Evolutionary conservation across 176 grass and related monocot genomes (phyloP).

Genomic region (Phoenix roebelenii): DNA sequence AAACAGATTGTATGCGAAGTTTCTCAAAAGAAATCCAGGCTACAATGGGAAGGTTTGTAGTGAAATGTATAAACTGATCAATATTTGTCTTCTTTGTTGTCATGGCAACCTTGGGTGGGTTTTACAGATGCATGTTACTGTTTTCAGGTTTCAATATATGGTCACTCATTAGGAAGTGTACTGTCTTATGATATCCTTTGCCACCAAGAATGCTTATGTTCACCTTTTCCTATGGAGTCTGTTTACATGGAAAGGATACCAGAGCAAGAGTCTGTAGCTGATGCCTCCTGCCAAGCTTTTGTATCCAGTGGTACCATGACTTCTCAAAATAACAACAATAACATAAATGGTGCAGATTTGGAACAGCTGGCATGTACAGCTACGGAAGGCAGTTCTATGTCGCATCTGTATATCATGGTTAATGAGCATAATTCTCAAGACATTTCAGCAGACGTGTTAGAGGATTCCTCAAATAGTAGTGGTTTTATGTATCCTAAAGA

Average conservation of each 20-base stretch:
- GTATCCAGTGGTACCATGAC: slow-evolving; percentile 13
- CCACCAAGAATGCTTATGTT: slow-evolving; percentile 64
- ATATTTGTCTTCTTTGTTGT: neutral
- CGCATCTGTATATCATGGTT: slow-evolving; percentile 20
- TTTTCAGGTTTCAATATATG: slow-evolving; percentile 77
- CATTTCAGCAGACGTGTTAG: slow-evolving; percentile 4
- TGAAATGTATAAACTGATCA: neutral
- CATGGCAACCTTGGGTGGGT: neutral
- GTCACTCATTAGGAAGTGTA: slow-evolving; percentile 94
- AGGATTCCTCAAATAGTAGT: slow-evolving; percentile 23
- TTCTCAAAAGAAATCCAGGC: slow-evolving; percentile 91
- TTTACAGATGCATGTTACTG: too few species aligned
- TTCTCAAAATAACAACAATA: slow-evolving; percentile 14
- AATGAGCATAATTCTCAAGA: slow-evolving; percentile 18
- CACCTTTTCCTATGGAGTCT: slow-evolving; percentile 47
- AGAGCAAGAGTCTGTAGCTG: slow-evolving; percentile 28
- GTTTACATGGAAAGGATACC: slow-evolving; percentile 33
- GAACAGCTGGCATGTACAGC: slow-evolving; percentile 11
- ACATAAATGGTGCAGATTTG: slow-evolving; percentile 1
- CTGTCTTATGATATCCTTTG: slow-evolving; percentile 97
- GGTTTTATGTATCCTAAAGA: neutral
- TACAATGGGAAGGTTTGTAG: slow-evolving; percentile 77
- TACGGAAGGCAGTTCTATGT: slow-evolving; percentile 8
- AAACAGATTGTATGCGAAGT: slow-evolving; percentile 81
- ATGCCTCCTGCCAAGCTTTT: slow-evolving; percentile 4